Conservation (phyloP, 2,329 filamentous ascomycete species). For the Cytospora chrysosperma region DNA sequence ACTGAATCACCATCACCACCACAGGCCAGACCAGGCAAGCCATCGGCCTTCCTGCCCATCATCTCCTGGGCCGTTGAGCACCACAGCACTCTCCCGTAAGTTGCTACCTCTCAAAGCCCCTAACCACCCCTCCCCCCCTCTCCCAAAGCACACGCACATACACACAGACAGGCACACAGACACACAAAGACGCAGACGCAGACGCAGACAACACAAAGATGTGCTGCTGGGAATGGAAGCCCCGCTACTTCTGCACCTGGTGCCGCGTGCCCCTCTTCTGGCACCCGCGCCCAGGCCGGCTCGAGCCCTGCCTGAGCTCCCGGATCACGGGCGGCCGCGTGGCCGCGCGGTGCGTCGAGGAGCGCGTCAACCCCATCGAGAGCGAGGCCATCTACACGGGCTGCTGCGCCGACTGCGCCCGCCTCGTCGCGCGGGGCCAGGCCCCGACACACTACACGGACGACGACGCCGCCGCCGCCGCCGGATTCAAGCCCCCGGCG, state of each 20-base stretch:
- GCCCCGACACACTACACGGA: background rate
- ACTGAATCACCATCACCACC: background rate
- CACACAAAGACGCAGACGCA: background rate
- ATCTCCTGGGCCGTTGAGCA: background rate
- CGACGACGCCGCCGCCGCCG: too few species aligned
- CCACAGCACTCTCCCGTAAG: too few species aligned
- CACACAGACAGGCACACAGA: background rate
- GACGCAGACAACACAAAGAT: background rate
- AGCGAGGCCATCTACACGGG: slow-evolving; percentile 7
- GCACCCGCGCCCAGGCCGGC: background rate
- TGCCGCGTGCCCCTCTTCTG: slow-evolving; percentile 10
- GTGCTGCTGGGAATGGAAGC: slow-evolving; percentile 7
- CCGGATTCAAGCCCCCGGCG: too few species aligned
- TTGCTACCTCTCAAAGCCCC: too few species aligned
- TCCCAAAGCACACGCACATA: too few species aligned
- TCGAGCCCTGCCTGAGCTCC: slow-evolving; percentile 11
- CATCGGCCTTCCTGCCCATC: background rate
- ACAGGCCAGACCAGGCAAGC: background rate
- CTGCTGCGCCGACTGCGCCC: slow-evolving; percentile 13
- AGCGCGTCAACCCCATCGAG: background rate
- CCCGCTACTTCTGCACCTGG: slow-evolving; percentile 5
- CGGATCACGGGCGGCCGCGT: background rate
- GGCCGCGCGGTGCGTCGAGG: slow-evolving; percentile 4
- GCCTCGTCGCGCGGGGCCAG: background rate
- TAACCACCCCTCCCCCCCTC: too few species aligned